phyloP scores from a whole-genome alignment of 1,139 yeast genomes.

The Sugiyamaella castrensis region DNA sequence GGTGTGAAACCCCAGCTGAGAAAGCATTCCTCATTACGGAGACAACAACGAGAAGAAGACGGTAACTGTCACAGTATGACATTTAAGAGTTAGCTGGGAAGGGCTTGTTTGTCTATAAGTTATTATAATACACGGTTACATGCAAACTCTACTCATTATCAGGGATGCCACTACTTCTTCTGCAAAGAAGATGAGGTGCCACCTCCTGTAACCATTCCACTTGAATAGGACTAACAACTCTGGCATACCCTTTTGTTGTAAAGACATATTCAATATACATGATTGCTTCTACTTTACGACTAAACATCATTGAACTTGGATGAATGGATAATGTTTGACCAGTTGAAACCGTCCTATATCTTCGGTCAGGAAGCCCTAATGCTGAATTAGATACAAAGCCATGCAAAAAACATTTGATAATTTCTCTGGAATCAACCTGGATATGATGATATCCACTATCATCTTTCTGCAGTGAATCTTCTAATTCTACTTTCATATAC shows the following conservation, averaged over 20 bases:
- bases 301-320: slow-evolving; percentile 88
- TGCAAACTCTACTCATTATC: too few species aligned
- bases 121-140: too few species aligned
- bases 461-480: slow-evolving; percentile 17
- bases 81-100: too few species aligned
- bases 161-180: slow-evolving; percentile 13
- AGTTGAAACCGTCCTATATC: slow-evolving; percentile 77
- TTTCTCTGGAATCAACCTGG: slow-evolving; percentile 50
- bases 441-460: slow-evolving; percentile 17
- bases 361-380: slow-evolving; percentile 90
- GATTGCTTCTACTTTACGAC: slow-evolving; percentile 76
- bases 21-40: too few species aligned
- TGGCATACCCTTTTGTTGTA: slow-evolving; percentile 89
- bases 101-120: too few species aligned
- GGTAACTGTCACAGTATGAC: too few species aligned
- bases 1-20: too few species aligned
- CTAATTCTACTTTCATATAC: slow-evolving; percentile 49
- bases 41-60: too few species aligned
- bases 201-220: slow-evolving; percentile 70
- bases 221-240: slow-evolving; percentile 82
- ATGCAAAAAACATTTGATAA: slow-evolving; percentile 67
- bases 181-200: slow-evolving; percentile 65
- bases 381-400: slow-evolving; percentile 89
- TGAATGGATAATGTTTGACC: slow-evolving; percentile 70
- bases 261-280: slow-evolving; percentile 94